A percentile compares a stretch with the other conserved stretches of the same genome.
Conservation (phyloP, 2,329 filamentous ascomycete species). For the Zalaria obscura region DNA sequence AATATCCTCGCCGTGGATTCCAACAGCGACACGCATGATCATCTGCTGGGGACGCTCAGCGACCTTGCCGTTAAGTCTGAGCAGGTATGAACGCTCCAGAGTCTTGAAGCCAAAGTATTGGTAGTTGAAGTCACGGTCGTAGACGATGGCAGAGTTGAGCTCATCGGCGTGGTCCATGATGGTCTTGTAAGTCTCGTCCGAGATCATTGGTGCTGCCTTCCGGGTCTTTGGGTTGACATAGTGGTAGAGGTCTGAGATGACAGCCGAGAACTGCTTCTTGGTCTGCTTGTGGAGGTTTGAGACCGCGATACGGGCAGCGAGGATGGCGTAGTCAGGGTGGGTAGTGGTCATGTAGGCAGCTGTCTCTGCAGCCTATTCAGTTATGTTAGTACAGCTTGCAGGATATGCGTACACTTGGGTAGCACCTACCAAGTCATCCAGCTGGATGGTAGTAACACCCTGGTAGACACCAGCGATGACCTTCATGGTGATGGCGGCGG, state of each 20-base stretch:
- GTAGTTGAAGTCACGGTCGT: conserved; percentile 99
- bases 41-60: conserved; percentile 97
- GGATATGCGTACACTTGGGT: conserved; percentile 7
- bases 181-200: conserved; percentile 74
- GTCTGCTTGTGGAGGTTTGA: conserved; percentile 99
- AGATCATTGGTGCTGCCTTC: conserved; percentile 83
- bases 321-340: conserved; percentile 96
- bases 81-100: conserved; percentile 89
- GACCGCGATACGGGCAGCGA: conserved; percentile 93
- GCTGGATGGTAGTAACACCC: conserved; percentile 88
- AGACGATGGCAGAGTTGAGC: conserved; percentile 96
- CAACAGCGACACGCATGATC: conserved; percentile 98
- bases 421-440: conserved; percentile 82
- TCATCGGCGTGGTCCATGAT: conserved; percentile 95
- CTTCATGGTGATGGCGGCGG: conserved; percentile 96
- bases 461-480: conserved; percentile 99
- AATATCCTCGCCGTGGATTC: conserved; percentile 89
- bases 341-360: conserved; percentile 99
- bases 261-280: conserved; percentile 98
- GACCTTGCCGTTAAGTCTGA: conserved; percentile 90
- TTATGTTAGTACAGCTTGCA: conserved; percentile 1
- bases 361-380: conserved; percentile 77
- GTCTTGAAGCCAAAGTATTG: conserved; percentile 99
- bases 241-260: conserved; percentile 84
- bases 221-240: conserved; percentile 93